Evolutionary conservation across 306 rosid species (phyloP).

Genomic region (Acacia melanoxylon): DNA sequence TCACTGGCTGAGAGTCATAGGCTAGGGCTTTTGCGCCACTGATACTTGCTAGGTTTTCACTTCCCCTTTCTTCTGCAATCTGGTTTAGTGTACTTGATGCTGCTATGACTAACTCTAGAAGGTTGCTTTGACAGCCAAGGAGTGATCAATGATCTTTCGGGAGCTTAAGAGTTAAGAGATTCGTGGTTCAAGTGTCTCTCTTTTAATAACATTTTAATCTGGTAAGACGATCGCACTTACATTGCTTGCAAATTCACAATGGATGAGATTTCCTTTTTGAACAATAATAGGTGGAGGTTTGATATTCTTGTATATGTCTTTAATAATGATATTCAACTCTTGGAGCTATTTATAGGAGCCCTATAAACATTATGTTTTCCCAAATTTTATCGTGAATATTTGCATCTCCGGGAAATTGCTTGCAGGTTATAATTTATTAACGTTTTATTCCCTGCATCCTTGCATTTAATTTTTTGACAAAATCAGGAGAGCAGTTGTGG

Average conservation of each 20-base stretch:
- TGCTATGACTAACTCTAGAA: not conserved
- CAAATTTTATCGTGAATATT: not conserved
- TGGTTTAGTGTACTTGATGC: not conserved
- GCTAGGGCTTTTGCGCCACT: not conserved
- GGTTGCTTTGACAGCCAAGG: not conserved
- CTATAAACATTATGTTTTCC: not conserved
- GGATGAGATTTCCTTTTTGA: not conserved
- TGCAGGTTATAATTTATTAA: not conserved
- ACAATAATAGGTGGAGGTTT: not conserved
- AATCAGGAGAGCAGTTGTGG: not conserved
- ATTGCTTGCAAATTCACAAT: not conserved
- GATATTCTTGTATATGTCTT: not conserved
- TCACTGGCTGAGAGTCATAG: not conserved
- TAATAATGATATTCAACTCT: not conserved
- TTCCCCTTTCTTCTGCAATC: not conserved
- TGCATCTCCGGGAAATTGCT: not conserved
- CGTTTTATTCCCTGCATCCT: not conserved
- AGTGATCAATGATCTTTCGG: conserved; percentile 1
- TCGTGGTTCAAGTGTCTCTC: not conserved
- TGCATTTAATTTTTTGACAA: not conserved
- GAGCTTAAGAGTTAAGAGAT: not conserved
- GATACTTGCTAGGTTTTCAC: not conserved
- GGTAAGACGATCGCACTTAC: not conserved
- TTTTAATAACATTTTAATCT: not conserved
- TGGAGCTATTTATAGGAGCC: not conserved